Evolutionary conservation across 495 filamentous ascomycete species (phyloP), one percentile per base, ranked within the genome.

Genomic region (Penicillium malachiteum): DNA sequence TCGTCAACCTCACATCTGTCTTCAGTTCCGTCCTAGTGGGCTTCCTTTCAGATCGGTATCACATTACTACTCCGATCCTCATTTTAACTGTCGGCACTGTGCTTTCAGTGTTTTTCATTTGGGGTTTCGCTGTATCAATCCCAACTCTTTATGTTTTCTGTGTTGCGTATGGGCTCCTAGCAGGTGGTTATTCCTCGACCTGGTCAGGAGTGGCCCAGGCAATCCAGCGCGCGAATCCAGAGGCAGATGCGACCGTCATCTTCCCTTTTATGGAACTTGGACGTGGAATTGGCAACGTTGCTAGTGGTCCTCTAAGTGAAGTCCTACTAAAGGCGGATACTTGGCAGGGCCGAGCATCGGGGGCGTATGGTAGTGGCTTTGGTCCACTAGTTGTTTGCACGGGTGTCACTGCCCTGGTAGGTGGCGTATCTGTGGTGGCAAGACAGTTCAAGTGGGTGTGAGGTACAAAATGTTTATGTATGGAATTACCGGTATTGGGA

Each of bases 101-200:
- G 3, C 37, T 82, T 3, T 73, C 80, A 0, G 77, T 86, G 0
- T 85, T 89, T 48, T 53, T 88, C 11, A 51, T 87, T 12, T 89
- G 87, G 87, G 86, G 85, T 0, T 66, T 88, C 13, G 53, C 64
- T 9, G 37, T 26, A 5, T 47, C 42, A 26, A 38, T 62, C 1
- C 56, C 60, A 0, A 26, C 55, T 11, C 43, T 69, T 5, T 60
- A 60, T 35, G 66, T 82, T 1, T 90, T 89, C 50, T 79, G 77
- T 39, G 49, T 88, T 5, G 54, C 81, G 2, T 88, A 86, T 59
- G 87, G 87, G 5, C 64, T 87, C 7, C 84, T 84, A 49, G 85
- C 83, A 0, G 84, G 84, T 5, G 77, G 80, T 0, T 84, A 76
- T 53, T 75, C 75, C 7, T 59, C 69, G 6, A 82, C 79, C 3